phyloP scores from a whole-genome alignment of 1,284 basidiomycete species.

The Retiboletus fuscus region DNA sequence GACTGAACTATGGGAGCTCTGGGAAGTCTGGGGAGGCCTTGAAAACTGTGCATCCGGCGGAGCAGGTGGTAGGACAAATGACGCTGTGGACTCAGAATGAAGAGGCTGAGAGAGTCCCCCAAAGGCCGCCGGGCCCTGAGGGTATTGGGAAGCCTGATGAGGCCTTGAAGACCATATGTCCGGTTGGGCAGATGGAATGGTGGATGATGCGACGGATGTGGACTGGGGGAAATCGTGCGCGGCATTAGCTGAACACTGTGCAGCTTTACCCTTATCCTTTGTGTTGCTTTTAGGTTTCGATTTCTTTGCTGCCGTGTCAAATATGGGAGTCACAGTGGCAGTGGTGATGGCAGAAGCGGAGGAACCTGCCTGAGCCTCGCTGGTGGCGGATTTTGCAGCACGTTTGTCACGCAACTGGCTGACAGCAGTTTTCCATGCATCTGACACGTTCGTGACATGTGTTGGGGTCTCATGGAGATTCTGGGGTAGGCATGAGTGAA shows the following conservation, averaged over 20 bases:
- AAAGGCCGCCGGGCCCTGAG: background rate
- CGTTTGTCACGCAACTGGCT: conserved; percentile 1
- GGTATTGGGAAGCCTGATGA: background rate
- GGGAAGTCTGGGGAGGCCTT: no score
- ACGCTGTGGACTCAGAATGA: background rate
- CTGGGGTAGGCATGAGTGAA: background rate
- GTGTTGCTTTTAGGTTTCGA: background rate
- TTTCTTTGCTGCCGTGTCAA: background rate
- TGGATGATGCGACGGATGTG: background rate
- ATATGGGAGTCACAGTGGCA: background rate
- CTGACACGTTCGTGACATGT: background rate
- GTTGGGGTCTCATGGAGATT: background rate
- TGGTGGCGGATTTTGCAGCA: background rate
- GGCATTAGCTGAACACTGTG: background rate
- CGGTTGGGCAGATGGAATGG: background rate
- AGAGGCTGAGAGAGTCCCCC: background rate
- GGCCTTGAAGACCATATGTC: background rate
- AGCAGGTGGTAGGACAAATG: background rate
- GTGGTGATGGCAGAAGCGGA: background rate
- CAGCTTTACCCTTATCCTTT: background rate
- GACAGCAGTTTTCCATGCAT: background rate
- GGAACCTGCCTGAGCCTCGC: background rate
- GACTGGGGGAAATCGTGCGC: background rate
- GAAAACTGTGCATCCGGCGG: no score
- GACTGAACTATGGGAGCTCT: no score